Evolutionary conservation across 306 rosid genomes (phyloP).

Genomic region (Mimosa bimucronata): DNA sequence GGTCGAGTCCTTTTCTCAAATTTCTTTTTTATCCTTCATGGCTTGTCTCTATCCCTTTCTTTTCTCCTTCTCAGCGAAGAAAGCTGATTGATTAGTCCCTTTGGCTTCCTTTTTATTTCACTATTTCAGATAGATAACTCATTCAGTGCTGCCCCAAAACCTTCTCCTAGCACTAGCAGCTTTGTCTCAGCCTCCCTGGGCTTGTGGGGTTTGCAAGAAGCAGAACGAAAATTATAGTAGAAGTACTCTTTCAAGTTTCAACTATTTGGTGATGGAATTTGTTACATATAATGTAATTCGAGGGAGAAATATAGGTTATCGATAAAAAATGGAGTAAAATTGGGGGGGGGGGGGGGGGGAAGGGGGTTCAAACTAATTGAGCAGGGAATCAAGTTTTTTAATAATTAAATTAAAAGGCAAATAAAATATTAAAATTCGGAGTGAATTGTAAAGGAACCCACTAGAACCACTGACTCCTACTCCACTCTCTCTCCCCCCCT

Average conservation of each 20-base stretch:
- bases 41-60: constrained; percentile 57
- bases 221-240: constrained; percentile 1
- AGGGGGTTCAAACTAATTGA: background rate
- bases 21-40: constrained; percentile 49
- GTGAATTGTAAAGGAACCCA: constrained; percentile 59
- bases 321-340: background rate
- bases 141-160: constrained; percentile 49
- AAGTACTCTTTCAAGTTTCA: background rate
- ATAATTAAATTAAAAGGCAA: background rate
- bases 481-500: constrained; percentile 84
- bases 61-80: constrained; percentile 65
- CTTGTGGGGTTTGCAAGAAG: constrained; percentile 51
- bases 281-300: background rate
- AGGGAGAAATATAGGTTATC: background rate
- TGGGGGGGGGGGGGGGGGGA: background rate
- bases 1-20: constrained; percentile 65
- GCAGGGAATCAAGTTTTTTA: background rate
- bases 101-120: constrained; percentile 41
- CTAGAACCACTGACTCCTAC: constrained; percentile 87
- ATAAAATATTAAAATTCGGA: constrained; percentile 22
- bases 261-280: background rate
- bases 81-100: constrained; percentile 55
- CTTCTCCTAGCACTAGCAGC: constrained; percentile 49
- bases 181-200: constrained; percentile 47
- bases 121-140: constrained; percentile 49